phyloP scores from a whole-genome alignment of 257 asterid genomes.

The Voacanga thouarsii region DNA sequence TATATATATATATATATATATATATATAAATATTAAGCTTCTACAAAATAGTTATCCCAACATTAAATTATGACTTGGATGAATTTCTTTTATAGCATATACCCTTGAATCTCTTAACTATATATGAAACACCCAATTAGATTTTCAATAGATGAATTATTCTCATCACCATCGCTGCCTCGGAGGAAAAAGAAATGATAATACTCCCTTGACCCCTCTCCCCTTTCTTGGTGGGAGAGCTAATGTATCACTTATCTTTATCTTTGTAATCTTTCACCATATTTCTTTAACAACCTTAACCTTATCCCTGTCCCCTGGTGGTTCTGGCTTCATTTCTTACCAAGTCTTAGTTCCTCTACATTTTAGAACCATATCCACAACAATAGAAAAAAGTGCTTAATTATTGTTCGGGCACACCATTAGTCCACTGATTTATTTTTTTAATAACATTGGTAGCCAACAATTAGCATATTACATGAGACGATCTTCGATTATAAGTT shows the following conservation, averaged over 20 bases:
- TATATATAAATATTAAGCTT: no score
- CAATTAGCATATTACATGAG: background rate
- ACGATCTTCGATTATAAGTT: background rate
- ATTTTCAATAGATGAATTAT: background rate
- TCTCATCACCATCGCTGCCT: background rate
- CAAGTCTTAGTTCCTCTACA: background rate
- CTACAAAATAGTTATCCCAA: no score
- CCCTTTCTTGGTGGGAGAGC: constrained; percentile 22
- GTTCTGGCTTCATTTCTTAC: background rate
- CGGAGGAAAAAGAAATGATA: background rate
- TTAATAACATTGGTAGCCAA: background rate
- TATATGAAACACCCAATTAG: no score
- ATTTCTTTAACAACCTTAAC: constrained; percentile 16
- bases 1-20: no score
- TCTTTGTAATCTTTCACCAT: background rate
- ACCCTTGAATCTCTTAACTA: no score
- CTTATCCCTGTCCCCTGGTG: background rate
- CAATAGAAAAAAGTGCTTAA: background rate
- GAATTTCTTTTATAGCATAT: no score
- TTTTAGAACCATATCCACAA: background rate
- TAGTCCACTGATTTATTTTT: background rate
- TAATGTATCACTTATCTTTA: background rate
- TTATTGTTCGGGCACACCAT: background rate
- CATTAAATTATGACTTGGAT: no score
- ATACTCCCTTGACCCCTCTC: background rate